Evolutionary conservation across 495 filamentous ascomycete genomes (phyloP).

Genomic region (Penicillium paradoxum): DNA sequence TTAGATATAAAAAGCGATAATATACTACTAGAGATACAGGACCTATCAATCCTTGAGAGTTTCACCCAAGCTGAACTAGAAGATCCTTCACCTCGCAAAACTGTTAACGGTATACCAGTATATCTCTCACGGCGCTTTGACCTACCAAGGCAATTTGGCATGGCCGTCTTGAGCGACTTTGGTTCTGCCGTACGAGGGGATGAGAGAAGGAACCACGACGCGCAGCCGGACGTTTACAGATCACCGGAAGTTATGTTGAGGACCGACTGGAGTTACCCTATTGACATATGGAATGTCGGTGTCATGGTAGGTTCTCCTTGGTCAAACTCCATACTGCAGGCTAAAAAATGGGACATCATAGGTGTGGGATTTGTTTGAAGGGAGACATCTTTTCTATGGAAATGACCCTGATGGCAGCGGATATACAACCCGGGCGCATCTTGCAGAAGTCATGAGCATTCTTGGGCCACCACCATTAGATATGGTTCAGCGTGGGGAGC

Average conservation of each 20-base stretch:
- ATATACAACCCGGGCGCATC: no score
- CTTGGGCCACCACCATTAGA: not conserved
- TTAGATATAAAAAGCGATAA: not conserved
- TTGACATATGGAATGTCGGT: not conserved
- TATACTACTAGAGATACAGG: not conserved
- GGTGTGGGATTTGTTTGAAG: not conserved
- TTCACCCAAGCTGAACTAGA: not conserved
- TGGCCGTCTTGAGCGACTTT: not conserved
- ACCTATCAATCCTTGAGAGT: not conserved
- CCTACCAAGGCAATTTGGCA: no score
- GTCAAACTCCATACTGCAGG: not conserved
- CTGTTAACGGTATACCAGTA: not conserved
- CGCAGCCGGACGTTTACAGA: not conserved
- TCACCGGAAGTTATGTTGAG: not conserved
- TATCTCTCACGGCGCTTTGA: not conserved
- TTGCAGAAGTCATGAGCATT: not conserved
- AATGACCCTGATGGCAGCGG: no score
- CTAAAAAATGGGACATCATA: not conserved
- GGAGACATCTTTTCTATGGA: not conserved
- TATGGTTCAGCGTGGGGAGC: not conserved
- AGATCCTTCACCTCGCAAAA: not conserved
- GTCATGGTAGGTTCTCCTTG: not conserved
- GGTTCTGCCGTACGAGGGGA: not conserved
- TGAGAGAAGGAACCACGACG: not conserved
- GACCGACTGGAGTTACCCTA: not conserved